Evolutionary conservation across 2,329 filamentous ascomycete species (phyloP).

Genomic region (Alternaria sp.): DNA sequence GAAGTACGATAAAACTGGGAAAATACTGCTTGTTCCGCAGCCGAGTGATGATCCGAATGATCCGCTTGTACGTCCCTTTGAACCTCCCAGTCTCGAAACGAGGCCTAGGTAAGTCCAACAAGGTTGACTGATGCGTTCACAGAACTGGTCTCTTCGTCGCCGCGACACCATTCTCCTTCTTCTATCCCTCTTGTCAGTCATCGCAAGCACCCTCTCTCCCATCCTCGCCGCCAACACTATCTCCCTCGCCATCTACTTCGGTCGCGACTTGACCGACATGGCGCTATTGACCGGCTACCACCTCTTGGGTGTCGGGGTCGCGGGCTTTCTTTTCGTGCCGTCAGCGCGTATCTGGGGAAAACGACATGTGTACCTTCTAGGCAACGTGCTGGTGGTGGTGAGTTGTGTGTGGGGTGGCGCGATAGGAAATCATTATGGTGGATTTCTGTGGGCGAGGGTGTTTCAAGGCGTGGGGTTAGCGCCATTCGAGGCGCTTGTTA

Average conservation of each 20-base stretch:
- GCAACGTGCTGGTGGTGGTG: constrained; percentile 75
- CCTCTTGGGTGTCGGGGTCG: constrained; percentile 81
- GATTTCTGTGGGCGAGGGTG: constrained; percentile 79
- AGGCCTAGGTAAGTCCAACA: background rate
- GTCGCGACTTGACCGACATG: constrained; percentile 73
- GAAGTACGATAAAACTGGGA: constrained; percentile 76
- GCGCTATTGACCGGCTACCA: constrained; percentile 89
- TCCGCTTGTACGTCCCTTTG: constrained; percentile 67
- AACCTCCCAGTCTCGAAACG: background rate
- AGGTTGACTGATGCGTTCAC: constrained; percentile 8
- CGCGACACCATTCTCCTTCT: constrained; percentile 82
- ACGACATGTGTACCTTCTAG: constrained; percentile 84
- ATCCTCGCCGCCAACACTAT: constrained; percentile 90
- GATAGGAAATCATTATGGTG: constrained; percentile 72
- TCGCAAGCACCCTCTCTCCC: constrained; percentile 84
- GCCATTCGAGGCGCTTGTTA: constrained; percentile 89
- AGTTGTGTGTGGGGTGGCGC: constrained; percentile 82
- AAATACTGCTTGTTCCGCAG: constrained; percentile 86
- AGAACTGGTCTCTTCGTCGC: constrained; percentile 88
- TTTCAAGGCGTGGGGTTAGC: constrained; percentile 88
- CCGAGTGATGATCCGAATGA: constrained; percentile 92
- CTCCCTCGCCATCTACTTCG: constrained; percentile 74
- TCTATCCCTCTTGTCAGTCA: constrained; percentile 81
- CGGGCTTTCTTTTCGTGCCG: constrained; percentile 86
- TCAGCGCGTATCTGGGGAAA: constrained; percentile 93